These are phyloP conservation scores for Tolypocladium sp. DNA, from an alignment of 2,329 filamentous ascomycete species.

Conservation along the genomic window DNA sequence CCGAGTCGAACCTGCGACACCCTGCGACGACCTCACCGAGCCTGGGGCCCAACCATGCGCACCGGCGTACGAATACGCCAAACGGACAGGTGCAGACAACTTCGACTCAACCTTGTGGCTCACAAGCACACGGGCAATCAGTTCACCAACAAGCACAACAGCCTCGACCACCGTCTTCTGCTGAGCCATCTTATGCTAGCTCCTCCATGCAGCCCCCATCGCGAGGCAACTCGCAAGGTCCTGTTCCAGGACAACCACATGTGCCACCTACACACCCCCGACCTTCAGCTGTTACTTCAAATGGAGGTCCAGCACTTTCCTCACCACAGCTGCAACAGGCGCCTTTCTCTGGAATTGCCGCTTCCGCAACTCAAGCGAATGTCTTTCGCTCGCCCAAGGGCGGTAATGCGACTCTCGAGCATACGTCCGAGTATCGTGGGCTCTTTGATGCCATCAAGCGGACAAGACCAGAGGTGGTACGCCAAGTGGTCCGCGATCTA, in stretches of 20 bases:
- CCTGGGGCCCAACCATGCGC: not conserved
- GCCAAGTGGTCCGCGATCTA: constrained; percentile 38
- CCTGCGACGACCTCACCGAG: not conserved
- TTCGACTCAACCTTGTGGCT: not conserved
- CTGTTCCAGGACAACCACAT: not conserved
- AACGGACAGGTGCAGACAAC: not conserved
- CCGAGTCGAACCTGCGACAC: not conserved
- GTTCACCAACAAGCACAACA: not conserved
- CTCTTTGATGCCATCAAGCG: constrained; percentile 24
- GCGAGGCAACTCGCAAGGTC: not conserved
- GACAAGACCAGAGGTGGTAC: constrained; percentile 33
- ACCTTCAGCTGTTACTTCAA: not conserved
- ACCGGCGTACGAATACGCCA: not conserved
- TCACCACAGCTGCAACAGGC: not conserved
- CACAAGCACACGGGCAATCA: not conserved
- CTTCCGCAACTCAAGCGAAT: not conserved
- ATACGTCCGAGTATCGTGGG: constrained; percentile 10
- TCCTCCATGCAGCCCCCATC: not conserved
- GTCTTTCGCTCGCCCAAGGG: not conserved
- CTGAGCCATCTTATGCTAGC: not conserved
- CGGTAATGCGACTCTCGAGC: not conserved
- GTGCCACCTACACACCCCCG: too few species aligned
- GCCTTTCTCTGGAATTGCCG: not conserved
- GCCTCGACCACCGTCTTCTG: not conserved
- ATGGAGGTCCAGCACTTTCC: not conserved